phyloP scores from a whole-genome alignment of 371 early-diverging fungal species.

The Mucor ambiguus region DNA sequence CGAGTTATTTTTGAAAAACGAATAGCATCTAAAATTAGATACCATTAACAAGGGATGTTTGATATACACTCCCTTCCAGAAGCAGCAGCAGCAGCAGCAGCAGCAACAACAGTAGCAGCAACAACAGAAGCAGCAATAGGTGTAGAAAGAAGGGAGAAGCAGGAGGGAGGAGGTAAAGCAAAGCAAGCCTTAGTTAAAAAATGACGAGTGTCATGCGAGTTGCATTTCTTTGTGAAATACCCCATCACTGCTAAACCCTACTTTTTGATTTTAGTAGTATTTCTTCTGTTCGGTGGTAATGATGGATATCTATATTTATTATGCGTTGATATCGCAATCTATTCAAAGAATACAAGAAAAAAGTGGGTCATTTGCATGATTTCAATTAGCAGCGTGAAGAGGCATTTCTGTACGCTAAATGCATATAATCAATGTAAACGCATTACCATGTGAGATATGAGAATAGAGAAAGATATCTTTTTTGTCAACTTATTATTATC shows the following conservation, averaged over 20 bases:
- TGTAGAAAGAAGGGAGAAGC: too few species aligned
- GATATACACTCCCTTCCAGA: background rate
- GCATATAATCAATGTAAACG: background rate
- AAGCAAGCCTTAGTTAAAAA: background rate
- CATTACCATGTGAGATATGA: conserved; percentile 2
- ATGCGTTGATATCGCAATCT: background rate
- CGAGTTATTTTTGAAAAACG: background rate
- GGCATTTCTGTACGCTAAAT: background rate
- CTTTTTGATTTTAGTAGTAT: conserved; percentile 3
- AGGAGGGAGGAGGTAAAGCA: background rate
- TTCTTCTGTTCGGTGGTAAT: background rate
- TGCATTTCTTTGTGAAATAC: conserved; percentile 1
- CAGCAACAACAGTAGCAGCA: too few species aligned
- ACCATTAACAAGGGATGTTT: background rate
- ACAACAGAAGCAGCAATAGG: too few species aligned
- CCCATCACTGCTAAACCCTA: background rate
- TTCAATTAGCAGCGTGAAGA: background rate
- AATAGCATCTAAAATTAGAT: background rate
- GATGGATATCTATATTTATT: background rate
- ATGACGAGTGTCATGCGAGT: conserved; percentile 8
- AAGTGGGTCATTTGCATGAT: background rate
- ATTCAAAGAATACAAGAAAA: background rate
- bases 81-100: too few species aligned
- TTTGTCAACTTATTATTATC: conserved; percentile 1
- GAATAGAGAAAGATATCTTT: background rate